Percentiles rank a stretch among this genome's conserved stretches.
Evolutionary conservation across 257 asterid genomes (phyloP).

Genomic region (Solanum etuberosum): DNA sequence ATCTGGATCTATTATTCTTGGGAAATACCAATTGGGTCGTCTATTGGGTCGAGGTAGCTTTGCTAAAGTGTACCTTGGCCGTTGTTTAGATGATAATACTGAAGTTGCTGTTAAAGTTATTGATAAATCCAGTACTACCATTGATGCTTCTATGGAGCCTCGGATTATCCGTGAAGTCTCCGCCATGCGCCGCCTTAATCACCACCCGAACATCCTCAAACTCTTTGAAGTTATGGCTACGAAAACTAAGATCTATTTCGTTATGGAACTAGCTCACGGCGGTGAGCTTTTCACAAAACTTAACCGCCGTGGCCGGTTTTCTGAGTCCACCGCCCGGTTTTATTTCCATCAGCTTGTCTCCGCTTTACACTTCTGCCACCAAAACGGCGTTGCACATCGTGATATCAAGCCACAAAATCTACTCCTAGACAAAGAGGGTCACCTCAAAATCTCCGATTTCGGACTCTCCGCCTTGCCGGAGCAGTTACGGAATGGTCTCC

Average conservation of each 20-base stretch:
- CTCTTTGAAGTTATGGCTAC: constrained; percentile 86
- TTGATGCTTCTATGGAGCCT: constrained; percentile 52
- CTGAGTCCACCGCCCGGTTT: constrained; percentile 38
- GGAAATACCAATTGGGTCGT: constrained; percentile 52
- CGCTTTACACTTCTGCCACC: constrained; percentile 71
- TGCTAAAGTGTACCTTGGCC: constrained; percentile 71
- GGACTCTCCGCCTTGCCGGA: constrained; percentile 88
- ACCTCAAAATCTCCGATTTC: constrained; percentile 62
- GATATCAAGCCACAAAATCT: constrained; percentile 90
- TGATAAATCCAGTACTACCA: constrained; percentile 35
- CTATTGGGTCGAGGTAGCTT: constrained; percentile 93
- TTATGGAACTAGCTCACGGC: constrained; percentile 84
- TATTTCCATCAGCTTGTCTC: constrained; percentile 68
- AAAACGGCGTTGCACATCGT: constrained; percentile 75
- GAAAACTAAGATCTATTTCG: constrained; percentile 65
- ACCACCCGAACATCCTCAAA: constrained; percentile 66
- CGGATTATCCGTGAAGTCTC: constrained; percentile 68
- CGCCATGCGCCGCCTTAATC: constrained; percentile 78
- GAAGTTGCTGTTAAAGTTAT: constrained; percentile 64
- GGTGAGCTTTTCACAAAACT: constrained; percentile 69
- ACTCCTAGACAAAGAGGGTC: constrained; percentile 50
- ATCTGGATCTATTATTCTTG: constrained; percentile 55
- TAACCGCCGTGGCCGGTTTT: constrained; percentile 33
- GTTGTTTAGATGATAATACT: constrained; percentile 6
- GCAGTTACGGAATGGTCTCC: constrained; percentile 43